Evolutionary conservation across 371 early-diverging fungal genomes (phyloP).

Genomic region (Saksenaea oblongispora): DNA sequence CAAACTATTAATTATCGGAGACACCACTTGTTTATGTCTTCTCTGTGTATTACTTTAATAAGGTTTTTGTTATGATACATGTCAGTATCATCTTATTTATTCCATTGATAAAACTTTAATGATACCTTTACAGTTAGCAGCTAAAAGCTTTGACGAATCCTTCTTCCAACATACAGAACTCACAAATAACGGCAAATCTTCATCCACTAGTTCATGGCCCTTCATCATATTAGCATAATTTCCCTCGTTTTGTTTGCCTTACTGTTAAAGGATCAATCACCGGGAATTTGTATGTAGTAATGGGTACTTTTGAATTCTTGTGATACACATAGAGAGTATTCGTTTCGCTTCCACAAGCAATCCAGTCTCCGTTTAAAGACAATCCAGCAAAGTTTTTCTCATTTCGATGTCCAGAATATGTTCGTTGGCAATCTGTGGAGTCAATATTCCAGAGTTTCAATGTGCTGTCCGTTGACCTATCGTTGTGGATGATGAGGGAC

Average conservation of each 20-base stretch:
- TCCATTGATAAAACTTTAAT: conserved; percentile 76
- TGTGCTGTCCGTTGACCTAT: conserved; percentile 85
- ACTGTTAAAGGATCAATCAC: conserved; percentile 64
- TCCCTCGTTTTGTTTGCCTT: conserved; percentile 21
- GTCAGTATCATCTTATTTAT: neutral
- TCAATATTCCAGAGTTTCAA: conserved; percentile 80
- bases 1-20: too few relatives aligned
- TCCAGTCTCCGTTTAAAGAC: conserved; percentile 77
- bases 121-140: conserved; percentile 89
- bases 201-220: conserved; percentile 56
- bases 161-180: conserved; percentile 91
- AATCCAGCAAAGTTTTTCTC: conserved; percentile 96
- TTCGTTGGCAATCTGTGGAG: conserved; percentile 57
- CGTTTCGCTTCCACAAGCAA: conserved; percentile 90
- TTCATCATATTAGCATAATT: conserved; percentile 20
- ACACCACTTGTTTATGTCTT: too few relatives aligned
- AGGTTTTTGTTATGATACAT: neutral
- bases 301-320: conserved; percentile 67
- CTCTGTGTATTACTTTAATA: too few relatives aligned
- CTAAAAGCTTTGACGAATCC: conserved; percentile 70
- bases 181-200: conserved; percentile 77
- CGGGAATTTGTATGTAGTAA: conserved; percentile 76
- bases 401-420: conserved; percentile 84
- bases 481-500: neutral
- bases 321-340: conserved; percentile 86